Evolutionary conservation across 306 rosid species (phyloP).

Genomic region (Alnus glutinosa): DNA sequence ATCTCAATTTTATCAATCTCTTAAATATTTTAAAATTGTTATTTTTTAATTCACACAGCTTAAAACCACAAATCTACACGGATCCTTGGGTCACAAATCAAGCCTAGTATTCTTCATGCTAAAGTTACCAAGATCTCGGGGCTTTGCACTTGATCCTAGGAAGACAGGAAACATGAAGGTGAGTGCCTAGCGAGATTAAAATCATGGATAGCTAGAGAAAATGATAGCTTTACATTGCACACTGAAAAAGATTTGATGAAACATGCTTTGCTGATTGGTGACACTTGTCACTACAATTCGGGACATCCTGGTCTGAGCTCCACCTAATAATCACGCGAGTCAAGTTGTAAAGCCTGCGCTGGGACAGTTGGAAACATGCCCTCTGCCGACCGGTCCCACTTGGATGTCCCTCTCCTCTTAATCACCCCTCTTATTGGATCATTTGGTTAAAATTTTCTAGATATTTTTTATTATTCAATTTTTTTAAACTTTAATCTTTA

Average conservation of each 20-base stretch:
- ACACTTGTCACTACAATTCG: slow-evolving; percentile 31
- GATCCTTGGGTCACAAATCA: not conserved
- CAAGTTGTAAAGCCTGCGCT: not conserved
- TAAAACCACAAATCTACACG: too few relatives aligned
- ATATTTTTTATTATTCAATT: too few relatives aligned
- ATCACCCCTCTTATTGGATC: too few relatives aligned
- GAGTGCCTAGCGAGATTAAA: not conserved
- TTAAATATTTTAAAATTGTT: too few relatives aligned
- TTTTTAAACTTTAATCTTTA: too few relatives aligned
- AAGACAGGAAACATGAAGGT: not conserved
- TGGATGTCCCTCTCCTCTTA: not conserved
- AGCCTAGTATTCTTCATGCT: not conserved
- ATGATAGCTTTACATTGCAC: slow-evolving; percentile 21
- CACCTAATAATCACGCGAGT: slow-evolving; percentile 40
- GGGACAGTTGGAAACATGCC: too few relatives aligned
- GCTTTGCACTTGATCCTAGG: not conserved
- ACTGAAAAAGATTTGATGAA: slow-evolving; percentile 41
- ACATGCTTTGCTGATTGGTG: slow-evolving; percentile 37
- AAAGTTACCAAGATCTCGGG: not conserved
- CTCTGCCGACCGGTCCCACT: too few relatives aligned
- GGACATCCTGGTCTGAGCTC: slow-evolving; percentile 17
- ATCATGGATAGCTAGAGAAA: not conserved
- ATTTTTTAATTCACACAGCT: too few relatives aligned
- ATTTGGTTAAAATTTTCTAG: too few relatives aligned
- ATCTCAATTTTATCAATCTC: too few relatives aligned